Conservation (phyloP, 2,329 filamentous ascomycete species). For the Chrysoporthe deuterocubensis region DNA sequence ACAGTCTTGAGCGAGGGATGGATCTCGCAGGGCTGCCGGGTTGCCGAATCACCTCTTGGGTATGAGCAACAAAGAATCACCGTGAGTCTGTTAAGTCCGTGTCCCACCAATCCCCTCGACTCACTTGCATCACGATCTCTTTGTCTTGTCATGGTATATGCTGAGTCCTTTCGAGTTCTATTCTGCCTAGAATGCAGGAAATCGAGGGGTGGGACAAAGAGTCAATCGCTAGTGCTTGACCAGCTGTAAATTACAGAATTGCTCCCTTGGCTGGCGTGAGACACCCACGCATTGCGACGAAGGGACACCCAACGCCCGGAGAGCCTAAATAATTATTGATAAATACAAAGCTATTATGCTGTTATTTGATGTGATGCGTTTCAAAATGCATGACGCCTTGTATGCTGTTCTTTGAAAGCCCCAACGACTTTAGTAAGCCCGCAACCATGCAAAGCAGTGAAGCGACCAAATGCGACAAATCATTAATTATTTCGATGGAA, state of each 20-base stretch:
- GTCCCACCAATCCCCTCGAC: neutral
- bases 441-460: neutral
- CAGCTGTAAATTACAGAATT: neutral
- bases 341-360: conserved; percentile 1
- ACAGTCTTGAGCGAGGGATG: neutral
- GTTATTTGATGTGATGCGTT: neutral
- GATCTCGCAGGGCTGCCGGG: neutral
- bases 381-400: too few relatives aligned
- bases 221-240: conserved; percentile 2
- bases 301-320: neutral
- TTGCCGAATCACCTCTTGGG: neutral
- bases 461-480: neutral
- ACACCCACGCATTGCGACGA: neutral
- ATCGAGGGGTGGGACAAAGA: conserved; percentile 3
- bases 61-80: conserved; percentile 2
- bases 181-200: neutral
- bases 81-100: neutral
- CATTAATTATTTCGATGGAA: neutral
- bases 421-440: too few relatives aligned
- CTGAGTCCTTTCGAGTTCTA: neutral
- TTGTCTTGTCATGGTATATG: neutral
- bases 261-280: conserved; percentile 4
- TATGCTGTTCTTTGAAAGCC: too few relatives aligned
- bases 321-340: neutral
- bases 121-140: neutral